Percentiles rank a stretch among this genome's conserved stretches.
Evolutionary conservation across 495 filamentous ascomycete species (phyloP).

Genomic region (Aspergillus cavernicola): DNA sequence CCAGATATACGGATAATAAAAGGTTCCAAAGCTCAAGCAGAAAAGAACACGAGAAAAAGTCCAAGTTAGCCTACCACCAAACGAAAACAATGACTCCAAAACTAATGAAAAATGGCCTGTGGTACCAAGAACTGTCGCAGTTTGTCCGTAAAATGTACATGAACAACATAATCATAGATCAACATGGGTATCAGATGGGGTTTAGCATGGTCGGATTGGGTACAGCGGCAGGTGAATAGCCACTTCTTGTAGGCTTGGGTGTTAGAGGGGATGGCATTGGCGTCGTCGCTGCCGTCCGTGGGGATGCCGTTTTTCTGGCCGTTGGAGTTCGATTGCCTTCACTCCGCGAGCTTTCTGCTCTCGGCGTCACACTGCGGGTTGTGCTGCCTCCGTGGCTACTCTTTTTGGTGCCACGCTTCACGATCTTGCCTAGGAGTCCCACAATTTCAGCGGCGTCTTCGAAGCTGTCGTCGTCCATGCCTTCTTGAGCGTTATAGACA

Average conservation of each 20-base stretch:
- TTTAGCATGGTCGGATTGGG: slow-evolving; percentile 40
- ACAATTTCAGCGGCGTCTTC: slow-evolving; percentile 74
- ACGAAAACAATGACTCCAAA: background rate
- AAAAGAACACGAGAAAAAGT: background rate
- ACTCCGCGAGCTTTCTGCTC: slow-evolving; percentile 29
- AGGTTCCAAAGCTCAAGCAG: background rate
- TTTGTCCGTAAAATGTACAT: slow-evolving; percentile 6
- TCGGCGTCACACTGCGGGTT: slow-evolving; percentile 24
- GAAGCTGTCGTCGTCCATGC: slow-evolving; percentile 88
- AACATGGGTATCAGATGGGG: slow-evolving; percentile 32
- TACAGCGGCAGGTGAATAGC: slow-evolving; percentile 25
- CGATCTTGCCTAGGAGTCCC: slow-evolving; percentile 70
- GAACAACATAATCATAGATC: background rate
- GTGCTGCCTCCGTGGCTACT: slow-evolving; percentile 30
- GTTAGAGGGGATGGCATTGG: slow-evolving; percentile 17
- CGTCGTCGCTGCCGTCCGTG: slow-evolving; percentile 5
- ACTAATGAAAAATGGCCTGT: slow-evolving; percentile 3
- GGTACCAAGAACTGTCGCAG: slow-evolving; percentile 8
- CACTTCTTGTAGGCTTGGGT: background rate
- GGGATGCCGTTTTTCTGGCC: slow-evolving; percentile 3
- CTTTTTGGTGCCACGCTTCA: slow-evolving; percentile 56
- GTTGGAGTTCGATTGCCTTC: slow-evolving; percentile 30
- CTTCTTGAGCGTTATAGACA: slow-evolving; percentile 85
- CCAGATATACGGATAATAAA: too few relatives aligned
- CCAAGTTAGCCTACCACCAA: background rate